Base-by-base conservation (phyloP, 768 basidiomycete species). In the Dacryopinax primogenitus region DNA sequence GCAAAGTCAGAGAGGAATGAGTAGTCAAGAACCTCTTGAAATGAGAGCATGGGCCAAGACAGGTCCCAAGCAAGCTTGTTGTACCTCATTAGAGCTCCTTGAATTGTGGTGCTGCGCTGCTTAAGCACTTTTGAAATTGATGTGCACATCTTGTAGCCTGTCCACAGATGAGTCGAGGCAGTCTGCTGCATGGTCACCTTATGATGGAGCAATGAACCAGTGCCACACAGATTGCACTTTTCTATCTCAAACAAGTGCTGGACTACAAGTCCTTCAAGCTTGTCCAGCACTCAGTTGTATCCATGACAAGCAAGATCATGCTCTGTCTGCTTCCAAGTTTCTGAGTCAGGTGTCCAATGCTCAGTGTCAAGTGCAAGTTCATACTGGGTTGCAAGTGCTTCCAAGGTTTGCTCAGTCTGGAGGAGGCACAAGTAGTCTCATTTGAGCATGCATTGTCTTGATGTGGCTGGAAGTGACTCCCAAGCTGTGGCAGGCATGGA, bases 121-220 rank as follows among this genome's bases (percentile, higher is more conserved):
- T 74, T 70, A 0, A 78, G 66, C 1, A 74, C 73, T 66, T 77
- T 75, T 0, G 72, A 73, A 21, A 79, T 76, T 62, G 75, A 70
- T 11, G 70, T 70, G 1, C 72, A 69, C 64, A 76, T 66, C 41
- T 74, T 74, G 64, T 78, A 78, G 0, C 74, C 78, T 78, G 62
- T 12, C 9, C 6, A 47, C 45, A 18, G 13, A 21, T 21, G n/a
- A 47, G 45, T 15, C 13, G 9, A 23, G 9, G 36, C 18, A 21
- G 45, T 15, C 7, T 15, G 13, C 7, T 15, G 45, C 45, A 15
- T 12, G 6, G 45, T 21, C 11, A 7, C 11, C 13, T 23, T 51
- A n/a, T 39, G 23, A 44, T 12, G 36, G 33, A 4, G 51, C 69
- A n/a, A n/a, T n/a, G 26, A 51, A 73, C 74, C 71, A 1, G 68